Percentiles rank a stretch among this genome's conserved stretches.
Conservation (phyloP, 1,139 yeast species). For the Geotrichum australiense region DNA sequence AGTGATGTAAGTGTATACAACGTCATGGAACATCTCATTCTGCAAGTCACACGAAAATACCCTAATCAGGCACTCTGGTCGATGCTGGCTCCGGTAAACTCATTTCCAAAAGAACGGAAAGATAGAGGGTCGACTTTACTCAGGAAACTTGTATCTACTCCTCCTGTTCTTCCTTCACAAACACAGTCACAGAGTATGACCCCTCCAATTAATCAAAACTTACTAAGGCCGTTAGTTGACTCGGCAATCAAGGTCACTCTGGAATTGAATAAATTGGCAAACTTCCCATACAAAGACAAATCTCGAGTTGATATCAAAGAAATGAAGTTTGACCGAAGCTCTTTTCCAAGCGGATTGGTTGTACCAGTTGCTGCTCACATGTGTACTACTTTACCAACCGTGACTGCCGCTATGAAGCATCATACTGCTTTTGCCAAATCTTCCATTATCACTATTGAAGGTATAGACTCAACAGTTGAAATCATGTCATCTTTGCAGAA, state of each 20-base stretch:
- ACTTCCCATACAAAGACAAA: slow-evolving; percentile 21
- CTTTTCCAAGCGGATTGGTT: slow-evolving; percentile 60
- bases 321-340: slow-evolving; percentile 43
- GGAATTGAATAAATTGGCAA: slow-evolving; percentile 33
- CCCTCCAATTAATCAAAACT: slow-evolving; percentile 8
- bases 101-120: slow-evolving; percentile 53
- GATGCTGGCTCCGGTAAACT: slow-evolving; percentile 63
- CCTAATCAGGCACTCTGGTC: slow-evolving; percentile 87
- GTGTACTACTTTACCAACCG: slow-evolving; percentile 56
- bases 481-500: slow-evolving; percentile 77
- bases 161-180: slow-evolving; percentile 11
- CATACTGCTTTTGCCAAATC: slow-evolving; percentile 50
- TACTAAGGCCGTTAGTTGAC: slow-evolving; percentile 19
- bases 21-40: slow-evolving; percentile 50
- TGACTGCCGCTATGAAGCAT: slow-evolving; percentile 39
- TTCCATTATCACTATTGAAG: slow-evolving; percentile 45
- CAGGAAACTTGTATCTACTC: slow-evolving; percentile 14
- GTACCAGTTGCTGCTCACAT: slow-evolving; percentile 76
- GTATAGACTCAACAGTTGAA: slow-evolving; percentile 54
- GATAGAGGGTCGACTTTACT: slow-evolving; percentile 47
- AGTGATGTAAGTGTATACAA: slow-evolving; percentile 50
- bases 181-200: slow-evolving; percentile 16
- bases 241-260: slow-evolving; percentile 31
- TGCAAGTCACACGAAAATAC: slow-evolving; percentile 52
- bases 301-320: slow-evolving; percentile 16